These are phyloP conservation scores for Trichoderma gamsii DNA, from an alignment of 495 filamentous ascomycete genomes.

Conservation along the genomic window DNA sequence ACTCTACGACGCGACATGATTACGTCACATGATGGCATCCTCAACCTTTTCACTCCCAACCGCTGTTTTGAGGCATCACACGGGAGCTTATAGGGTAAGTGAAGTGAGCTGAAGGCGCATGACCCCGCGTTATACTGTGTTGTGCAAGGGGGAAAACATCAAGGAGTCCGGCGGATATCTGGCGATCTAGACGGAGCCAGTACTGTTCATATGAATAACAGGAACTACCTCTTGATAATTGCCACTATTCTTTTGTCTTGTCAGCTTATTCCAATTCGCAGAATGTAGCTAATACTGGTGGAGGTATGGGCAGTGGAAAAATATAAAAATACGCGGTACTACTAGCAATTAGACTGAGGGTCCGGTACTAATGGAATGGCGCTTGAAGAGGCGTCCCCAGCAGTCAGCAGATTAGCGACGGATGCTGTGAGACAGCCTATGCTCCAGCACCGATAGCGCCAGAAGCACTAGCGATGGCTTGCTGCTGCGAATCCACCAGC, in stretches of 20 bases:
- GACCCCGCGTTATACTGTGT: not conserved
- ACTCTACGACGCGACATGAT: not conserved
- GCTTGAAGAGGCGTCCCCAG: not conserved
- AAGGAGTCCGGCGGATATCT: not conserved
- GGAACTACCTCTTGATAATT: no score
- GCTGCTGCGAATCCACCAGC: no score
- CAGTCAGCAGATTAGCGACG: conserved; percentile 2
- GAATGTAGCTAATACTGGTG: no score
- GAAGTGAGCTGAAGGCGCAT: conserved; percentile 6
- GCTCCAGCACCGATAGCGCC: no score
- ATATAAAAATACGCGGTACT: not conserved
- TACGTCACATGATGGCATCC: conserved; percentile 6
- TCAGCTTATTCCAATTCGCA: not conserved
- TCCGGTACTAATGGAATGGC: not conserved
- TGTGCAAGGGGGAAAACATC: not conserved
- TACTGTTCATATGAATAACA: no score
- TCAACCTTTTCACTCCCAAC: not conserved
- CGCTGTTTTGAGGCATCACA: not conserved
- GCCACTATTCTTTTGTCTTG: not conserved
- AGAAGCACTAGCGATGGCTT: no score
- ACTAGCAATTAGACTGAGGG: not conserved
- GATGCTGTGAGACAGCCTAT: no score
- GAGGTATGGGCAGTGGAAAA: no score
- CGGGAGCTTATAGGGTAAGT: not conserved
- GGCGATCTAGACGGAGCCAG: no score